Evolutionary conservation across 352 stramenopile genomes (phyloP).

Genomic region (Phytophthora macrochlamydospora): DNA sequence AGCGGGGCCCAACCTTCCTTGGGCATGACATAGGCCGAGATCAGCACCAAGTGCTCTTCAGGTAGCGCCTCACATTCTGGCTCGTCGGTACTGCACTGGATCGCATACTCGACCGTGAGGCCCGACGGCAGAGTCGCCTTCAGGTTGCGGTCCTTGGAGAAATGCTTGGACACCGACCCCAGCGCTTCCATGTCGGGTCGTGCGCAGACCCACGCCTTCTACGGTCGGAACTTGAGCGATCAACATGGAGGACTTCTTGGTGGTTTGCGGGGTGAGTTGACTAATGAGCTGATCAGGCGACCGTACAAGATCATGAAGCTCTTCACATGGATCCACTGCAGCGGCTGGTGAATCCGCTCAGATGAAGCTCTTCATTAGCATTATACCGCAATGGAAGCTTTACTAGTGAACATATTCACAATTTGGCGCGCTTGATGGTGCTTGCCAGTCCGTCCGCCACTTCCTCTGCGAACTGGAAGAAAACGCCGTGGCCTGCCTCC

Average conservation of each 20-base stretch:
- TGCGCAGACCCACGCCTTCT: slow-evolving; percentile 8
- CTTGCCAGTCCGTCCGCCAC: slow-evolving; percentile 31
- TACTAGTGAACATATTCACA: slow-evolving; percentile 11
- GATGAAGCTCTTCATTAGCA: too few species aligned
- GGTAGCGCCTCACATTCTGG: neutral
- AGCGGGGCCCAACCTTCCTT: slow-evolving; percentile 36
- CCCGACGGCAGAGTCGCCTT: slow-evolving; percentile 15
- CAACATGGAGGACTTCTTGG: neutral
- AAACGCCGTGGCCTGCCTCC: slow-evolving; percentile 35
- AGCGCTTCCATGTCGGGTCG: slow-evolving; percentile 23
- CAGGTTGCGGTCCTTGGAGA: slow-evolving; percentile 14
- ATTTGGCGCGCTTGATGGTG: slow-evolving; percentile 34
- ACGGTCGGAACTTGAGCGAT: neutral
- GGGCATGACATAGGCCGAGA: slow-evolving; percentile 37
- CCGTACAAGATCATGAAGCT: too few species aligned
- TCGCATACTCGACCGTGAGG: slow-evolving; percentile 13
- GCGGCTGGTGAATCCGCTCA: too few species aligned
- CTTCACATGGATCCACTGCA: too few species aligned
- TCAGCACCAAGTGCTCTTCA: slow-evolving; percentile 38
- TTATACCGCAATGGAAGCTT: too few species aligned
- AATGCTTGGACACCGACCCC: slow-evolving; percentile 21
- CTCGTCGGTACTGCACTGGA: slow-evolving; percentile 9
- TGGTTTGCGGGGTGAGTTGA: neutral
- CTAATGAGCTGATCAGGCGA: too few species aligned
- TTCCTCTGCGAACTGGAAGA: slow-evolving; percentile 44